These are phyloP conservation scores for Cylindrotheca fusiformis DNA, from an alignment of 108 stramenopile genomes.

Conservation along the genomic window DNA sequence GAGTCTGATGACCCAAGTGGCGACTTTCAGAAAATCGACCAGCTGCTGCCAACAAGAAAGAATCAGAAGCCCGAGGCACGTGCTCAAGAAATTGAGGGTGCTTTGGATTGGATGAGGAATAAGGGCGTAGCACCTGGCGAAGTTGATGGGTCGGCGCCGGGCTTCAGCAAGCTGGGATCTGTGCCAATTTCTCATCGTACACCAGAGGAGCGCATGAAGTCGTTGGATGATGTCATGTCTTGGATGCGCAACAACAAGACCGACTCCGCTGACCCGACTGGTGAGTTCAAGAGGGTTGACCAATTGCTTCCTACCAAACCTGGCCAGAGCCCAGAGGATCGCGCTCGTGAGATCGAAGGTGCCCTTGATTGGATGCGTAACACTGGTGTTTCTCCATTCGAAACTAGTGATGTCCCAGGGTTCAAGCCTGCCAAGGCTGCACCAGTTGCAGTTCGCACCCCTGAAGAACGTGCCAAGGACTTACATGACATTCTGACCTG, in stretches of 20 bases:
- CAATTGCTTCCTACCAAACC: too few species aligned
- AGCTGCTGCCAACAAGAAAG: conserved; percentile 1
- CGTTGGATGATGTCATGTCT: conserved; percentile 8
- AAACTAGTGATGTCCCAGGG: conserved; percentile 1
- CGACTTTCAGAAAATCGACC: conserved; percentile 1
- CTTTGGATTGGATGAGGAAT: conserved; percentile 27
- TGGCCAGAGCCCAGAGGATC: conserved; percentile 5
- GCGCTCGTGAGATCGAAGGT: too few species aligned
- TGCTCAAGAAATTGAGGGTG: conserved; percentile 19
- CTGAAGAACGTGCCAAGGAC: conserved; percentile 18
- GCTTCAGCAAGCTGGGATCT: conserved; percentile 12
- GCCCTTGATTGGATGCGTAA: conserved; percentile 28
- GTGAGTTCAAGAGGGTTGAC: too few species aligned
- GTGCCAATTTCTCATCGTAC: conserved; percentile 21
- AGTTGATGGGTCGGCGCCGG: background rate
- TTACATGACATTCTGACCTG: conserved; percentile 16
- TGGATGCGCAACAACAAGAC: conserved; percentile 24
- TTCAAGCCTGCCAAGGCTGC: background rate
- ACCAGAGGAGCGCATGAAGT: conserved; percentile 13
- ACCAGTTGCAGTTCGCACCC: conserved; percentile 19
- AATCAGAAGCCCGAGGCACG: conserved; percentile 8
- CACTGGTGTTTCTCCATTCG: conserved; percentile 3
- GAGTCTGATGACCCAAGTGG: too few species aligned
- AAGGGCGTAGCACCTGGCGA: too few species aligned
- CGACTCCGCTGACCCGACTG: too few species aligned